Evolutionary conservation across 805 yeast genomes (phyloP).

Genomic region (Ogataea glucozyma): DNA sequence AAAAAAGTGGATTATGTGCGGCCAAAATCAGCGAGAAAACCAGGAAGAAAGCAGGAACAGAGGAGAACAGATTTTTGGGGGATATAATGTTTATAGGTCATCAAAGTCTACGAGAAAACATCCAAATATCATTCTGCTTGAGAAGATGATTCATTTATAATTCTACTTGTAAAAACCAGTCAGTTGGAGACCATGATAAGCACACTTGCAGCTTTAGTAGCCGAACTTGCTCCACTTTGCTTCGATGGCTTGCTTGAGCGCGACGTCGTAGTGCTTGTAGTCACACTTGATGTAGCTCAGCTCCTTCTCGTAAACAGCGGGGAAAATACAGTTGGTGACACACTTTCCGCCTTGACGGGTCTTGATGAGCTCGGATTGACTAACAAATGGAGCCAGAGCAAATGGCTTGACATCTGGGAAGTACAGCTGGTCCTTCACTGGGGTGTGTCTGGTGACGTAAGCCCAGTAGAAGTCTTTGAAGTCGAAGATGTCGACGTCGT

Average conservation of each 20-base stretch:
- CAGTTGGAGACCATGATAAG: too few species aligned
- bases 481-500: conserved; percentile 32
- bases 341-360: conserved; percentile 27
- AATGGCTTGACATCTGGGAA: conserved; percentile 24
- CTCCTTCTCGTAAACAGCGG: conserved; percentile 21
- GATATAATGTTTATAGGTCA: too few species aligned
- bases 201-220: neutral
- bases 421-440: conserved; percentile 25
- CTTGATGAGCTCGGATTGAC: conserved; percentile 18
- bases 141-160: neutral
- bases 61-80: too few species aligned
- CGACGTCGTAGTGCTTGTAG: conserved; percentile 14
- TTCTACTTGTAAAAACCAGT: too few species aligned
- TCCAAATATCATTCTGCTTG: too few species aligned
- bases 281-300: conserved; percentile 26
- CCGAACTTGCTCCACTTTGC: conserved; percentile 1
- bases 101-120: too few species aligned
- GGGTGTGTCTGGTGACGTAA: conserved; percentile 31
- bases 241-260: neutral
- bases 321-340: conserved; percentile 30
- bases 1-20: too few species aligned
- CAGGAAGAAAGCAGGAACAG: too few species aligned
- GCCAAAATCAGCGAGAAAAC: too few species aligned
- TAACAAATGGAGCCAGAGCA: conserved; percentile 30
- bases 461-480: conserved; percentile 33